A percentile compares a stretch with the other conserved stretches of the same genome.
These are phyloP conservation scores for Bertia moriformis DNA, from an alignment of 2,329 filamentous ascomycete genomes.

Conservation along the genomic window DNA sequence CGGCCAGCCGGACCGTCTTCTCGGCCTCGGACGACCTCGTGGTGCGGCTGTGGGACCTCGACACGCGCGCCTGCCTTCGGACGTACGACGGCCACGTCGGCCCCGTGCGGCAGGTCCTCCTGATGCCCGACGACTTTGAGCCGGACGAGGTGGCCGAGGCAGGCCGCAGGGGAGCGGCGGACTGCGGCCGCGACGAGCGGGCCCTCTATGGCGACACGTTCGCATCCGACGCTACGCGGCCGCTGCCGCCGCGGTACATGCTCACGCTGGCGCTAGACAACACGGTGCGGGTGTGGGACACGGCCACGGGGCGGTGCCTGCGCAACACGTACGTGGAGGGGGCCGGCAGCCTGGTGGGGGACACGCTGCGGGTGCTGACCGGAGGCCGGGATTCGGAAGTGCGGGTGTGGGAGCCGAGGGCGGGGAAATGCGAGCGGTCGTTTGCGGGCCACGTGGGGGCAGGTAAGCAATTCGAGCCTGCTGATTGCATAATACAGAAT, in stretches of 20 bases:
- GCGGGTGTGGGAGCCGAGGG: slow-evolving; percentile 87
- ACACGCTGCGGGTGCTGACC: slow-evolving; percentile 74
- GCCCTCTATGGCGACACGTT: slow-evolving; percentile 48
- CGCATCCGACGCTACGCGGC: slow-evolving; percentile 41
- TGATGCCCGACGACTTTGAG: slow-evolving; percentile 77
- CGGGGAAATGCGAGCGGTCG: slow-evolving; percentile 79
- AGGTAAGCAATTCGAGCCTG: too few species aligned
- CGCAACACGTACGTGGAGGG: slow-evolving; percentile 95
- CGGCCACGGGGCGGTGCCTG: slow-evolving; percentile 64
- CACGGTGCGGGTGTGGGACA: slow-evolving; percentile 87
- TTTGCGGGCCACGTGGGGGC: slow-evolving; percentile 81
- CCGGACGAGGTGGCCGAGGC: slow-evolving; percentile 57
- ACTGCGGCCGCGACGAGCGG: slow-evolving; percentile 32
- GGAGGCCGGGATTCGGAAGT: slow-evolving; percentile 89
- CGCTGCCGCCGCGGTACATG: slow-evolving; percentile 76
- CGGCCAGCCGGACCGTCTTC: slow-evolving; percentile 71
- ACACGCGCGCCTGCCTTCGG: slow-evolving; percentile 19
- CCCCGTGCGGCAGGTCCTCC: slow-evolving; percentile 81
- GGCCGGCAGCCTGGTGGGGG: slow-evolving; percentile 83
- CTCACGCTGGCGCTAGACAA: slow-evolving; percentile 81
- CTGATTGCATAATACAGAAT: too few species aligned
- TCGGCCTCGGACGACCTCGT: slow-evolving; percentile 68
- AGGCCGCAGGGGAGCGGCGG: slow-evolving; percentile 35
- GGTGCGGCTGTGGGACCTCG: slow-evolving; percentile 4
- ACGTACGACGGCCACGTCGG: slow-evolving; percentile 89